Base-by-base conservation (phyloP, 306 rosid genomes). In the Inga leiocalycina region DNA sequence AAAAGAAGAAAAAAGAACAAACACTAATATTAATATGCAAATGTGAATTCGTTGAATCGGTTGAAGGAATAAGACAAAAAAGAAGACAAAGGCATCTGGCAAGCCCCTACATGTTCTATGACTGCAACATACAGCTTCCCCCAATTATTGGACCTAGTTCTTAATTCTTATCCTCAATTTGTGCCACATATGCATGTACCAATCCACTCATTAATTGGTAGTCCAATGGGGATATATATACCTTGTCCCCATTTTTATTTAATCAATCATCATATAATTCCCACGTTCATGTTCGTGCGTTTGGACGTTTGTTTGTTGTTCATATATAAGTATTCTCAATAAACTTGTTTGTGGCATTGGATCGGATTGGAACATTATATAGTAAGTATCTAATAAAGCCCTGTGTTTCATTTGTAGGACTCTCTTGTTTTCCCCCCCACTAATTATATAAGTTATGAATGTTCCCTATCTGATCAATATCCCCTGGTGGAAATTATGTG, bases 261-360 rank as follows among this genome's bases (percentile, higher is more conserved):
- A 68, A 39, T 37, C 30, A 68, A 35, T 43, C 11, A 2, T 69
- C 49, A 0, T n/a, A 17, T 37, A 37, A 37, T 68, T 68, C 20
- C 48, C 16, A 68, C 39, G 27, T 70, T 70, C 74, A 70, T 39
- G 51, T 41, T 70, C 74, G 51, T 70, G 44, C 70, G 70, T 64
- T 24, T 27, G 68, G 35, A 20, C 70, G 70, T 64, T 37, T 2
- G 46, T 37, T 30, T 65, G 43, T 65, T 10, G 7, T 16, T 52
- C 59, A 2, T 34, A 54, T 39, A 1, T 6, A 39, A 39, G 8
- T 6, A 39, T 39, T 6, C 61, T 66, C 44, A 34, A 6, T 7
- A 3, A 19, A 15, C 71, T 14, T 66, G 20, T 20, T 39, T 34
- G 43, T 14, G 43, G 43, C 24, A 69, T 39, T 39, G 74, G 22